phyloP scores from a whole-genome alignment of 768 basidiomycete species.

The Neoboletus subvelutipes region DNA sequence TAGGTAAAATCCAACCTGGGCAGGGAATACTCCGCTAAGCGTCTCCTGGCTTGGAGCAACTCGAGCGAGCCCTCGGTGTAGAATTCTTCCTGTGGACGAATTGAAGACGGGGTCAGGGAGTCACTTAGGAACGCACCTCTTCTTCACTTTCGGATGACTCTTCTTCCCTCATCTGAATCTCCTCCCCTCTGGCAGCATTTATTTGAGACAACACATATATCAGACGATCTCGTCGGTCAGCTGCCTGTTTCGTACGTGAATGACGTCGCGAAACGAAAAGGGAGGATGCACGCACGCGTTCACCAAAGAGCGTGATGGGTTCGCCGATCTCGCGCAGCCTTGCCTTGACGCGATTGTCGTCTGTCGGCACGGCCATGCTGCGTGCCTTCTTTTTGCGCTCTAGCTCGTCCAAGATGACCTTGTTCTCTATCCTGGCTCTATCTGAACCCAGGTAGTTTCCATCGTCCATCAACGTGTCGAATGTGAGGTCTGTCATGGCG shows the following conservation, averaged over 20 bases:
- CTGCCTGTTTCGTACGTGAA: constrained; percentile 57
- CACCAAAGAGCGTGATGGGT: constrained; percentile 96
- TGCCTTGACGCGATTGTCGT: constrained; percentile 90
- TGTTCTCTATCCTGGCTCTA: constrained; percentile 75
- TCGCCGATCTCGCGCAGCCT: constrained; percentile 91
- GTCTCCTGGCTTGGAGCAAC: constrained; percentile 79
- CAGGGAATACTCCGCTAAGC: constrained; percentile 90
- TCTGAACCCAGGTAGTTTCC: constrained; percentile 73
- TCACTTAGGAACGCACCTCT: constrained; percentile 48
- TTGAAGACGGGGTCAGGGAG: constrained; percentile 5
- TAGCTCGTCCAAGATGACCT: constrained; percentile 90
- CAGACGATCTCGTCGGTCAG: constrained; percentile 93
- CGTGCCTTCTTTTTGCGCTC: constrained; percentile 96
- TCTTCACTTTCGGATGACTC: constrained; percentile 72
- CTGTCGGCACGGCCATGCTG: constrained; percentile 92
- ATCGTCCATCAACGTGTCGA: constrained; percentile 77
- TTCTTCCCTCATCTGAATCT: constrained; percentile 70
- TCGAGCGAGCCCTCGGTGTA: constrained; percentile 90
- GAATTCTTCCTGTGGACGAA: constrained; percentile 74
- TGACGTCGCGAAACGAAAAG: constrained; percentile 2
- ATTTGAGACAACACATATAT: constrained; percentile 95
- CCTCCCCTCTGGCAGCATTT: constrained; percentile 82
- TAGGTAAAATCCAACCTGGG: constrained; percentile 94
- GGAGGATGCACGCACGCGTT: constrained; percentile 69
- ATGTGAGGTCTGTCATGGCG: constrained; percentile 70